phyloP scores from a whole-genome alignment of 2,329 filamentous ascomycete genomes.

The Colletotrichum sp. region DNA sequence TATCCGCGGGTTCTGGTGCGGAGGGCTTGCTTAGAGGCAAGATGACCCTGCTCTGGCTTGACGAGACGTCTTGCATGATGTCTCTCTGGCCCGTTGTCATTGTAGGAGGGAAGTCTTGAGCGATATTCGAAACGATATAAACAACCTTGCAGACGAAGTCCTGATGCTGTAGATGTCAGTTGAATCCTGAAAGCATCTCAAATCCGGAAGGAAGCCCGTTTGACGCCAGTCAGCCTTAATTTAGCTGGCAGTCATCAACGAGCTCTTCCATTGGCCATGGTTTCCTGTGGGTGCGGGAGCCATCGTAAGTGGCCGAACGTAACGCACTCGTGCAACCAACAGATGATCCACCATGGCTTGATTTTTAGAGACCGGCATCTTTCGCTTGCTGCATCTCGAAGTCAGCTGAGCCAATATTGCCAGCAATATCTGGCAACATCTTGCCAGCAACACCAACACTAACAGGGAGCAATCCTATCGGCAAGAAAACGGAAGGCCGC shows the following conservation, averaged over 20 bases:
- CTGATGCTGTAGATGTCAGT: neutral
- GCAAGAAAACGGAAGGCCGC: neutral
- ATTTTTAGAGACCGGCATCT: neutral
- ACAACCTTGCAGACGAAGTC: neutral
- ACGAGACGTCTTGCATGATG: neutral
- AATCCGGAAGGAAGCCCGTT: neutral
- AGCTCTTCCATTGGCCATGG: neutral
- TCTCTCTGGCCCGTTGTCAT: neutral
- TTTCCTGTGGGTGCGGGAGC: neutral
- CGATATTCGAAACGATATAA: neutral
- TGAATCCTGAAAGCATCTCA: neutral
- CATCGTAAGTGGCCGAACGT: neutral
- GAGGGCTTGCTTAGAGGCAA: neutral
- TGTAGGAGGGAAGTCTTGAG: neutral
- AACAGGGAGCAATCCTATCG: neutral
- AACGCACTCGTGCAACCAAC: neutral
- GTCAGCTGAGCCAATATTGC: neutral
- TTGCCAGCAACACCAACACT: neutral
- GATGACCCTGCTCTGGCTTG: slow-evolving; percentile 24
- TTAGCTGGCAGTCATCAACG: neutral
- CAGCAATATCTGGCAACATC: neutral
- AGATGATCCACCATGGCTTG: neutral
- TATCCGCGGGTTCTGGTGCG: slow-evolving; percentile 2
- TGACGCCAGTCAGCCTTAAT: neutral
- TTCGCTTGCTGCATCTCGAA: neutral